Conservation (phyloP, 208 protist genomes). For the Porcisia hertigi region DNA sequence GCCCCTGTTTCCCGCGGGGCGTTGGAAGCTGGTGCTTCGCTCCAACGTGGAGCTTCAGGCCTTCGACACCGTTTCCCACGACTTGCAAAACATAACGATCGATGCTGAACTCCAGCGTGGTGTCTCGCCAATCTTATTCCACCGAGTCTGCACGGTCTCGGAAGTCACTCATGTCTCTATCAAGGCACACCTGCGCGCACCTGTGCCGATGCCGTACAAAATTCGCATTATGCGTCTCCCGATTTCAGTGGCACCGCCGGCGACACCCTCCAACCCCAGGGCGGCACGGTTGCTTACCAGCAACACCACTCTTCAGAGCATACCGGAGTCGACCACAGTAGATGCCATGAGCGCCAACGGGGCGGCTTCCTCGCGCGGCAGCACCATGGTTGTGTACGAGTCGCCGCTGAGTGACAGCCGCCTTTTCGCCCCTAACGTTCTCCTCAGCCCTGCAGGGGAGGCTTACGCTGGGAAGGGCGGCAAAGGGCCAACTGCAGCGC, state of each 20-base stretch:
- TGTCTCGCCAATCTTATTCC: conserved; percentile 56
- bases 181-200: conserved; percentile 37
- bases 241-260: not conserved
- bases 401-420: conserved; percentile 16
- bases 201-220: conserved; percentile 51
- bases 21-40: conserved; percentile 67
- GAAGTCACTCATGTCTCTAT: conserved; percentile 67
- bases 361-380: not conserved
- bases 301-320: not conserved
- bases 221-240: conserved; percentile 36
- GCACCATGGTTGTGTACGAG: conserved; percentile 27
- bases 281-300: not conserved
- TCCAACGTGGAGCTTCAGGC: conserved; percentile 50
- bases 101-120: conserved; percentile 55
- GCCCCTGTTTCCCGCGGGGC: conserved; percentile 37
- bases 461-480: not conserved
- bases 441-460: conserved; percentile 25
- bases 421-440: conserved; percentile 59
- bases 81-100: conserved; percentile 38
- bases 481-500: conserved; percentile 11
- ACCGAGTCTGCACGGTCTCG: conserved; percentile 50
- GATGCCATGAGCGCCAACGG: not conserved
- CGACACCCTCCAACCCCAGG: conserved; percentile 1
- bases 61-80: conserved; percentile 53
- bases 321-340: not conserved